phyloP scores from a whole-genome alignment of 2,329 filamentous ascomycete species.

The Eurotiales sp. region DNA sequence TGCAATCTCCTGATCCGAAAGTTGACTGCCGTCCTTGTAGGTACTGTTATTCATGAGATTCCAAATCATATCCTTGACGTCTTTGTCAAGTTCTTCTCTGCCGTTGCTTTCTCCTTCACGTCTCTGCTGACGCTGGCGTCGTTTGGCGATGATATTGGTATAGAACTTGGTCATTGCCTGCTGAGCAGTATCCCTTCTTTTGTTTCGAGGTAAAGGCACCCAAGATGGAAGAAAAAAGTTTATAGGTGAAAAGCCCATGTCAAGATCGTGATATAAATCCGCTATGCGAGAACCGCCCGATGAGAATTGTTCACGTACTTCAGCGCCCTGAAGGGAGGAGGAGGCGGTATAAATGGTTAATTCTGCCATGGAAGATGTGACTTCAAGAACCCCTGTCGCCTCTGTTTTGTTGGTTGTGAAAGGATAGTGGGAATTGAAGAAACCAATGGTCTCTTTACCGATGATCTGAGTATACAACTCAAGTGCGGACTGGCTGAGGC shows the following conservation, averaged over 20 bases:
- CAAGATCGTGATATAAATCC: constrained; percentile 79
- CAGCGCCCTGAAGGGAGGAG: constrained; percentile 77
- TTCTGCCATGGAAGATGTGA: constrained; percentile 73
- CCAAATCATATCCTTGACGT: constrained; percentile 78
- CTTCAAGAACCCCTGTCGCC: constrained; percentile 62
- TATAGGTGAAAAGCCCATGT: constrained; percentile 83
- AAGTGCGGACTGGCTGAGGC: constrained; percentile 59
- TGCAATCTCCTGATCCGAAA: constrained; percentile 82
- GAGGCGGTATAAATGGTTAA: constrained; percentile 89
- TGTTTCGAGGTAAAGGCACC: constrained; percentile 85
- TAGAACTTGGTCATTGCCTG: constrained; percentile 77
- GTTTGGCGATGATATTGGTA: constrained; percentile 73
- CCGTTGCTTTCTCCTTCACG: constrained; percentile 45
- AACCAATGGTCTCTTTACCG: constrained; percentile 67
- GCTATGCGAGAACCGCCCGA: constrained; percentile 67
- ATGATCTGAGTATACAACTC: constrained; percentile 75
- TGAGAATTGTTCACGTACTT: constrained; percentile 70
- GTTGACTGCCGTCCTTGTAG: constrained; percentile 75
- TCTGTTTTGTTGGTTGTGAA: constrained; percentile 59
- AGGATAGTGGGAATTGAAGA: constrained; percentile 61
- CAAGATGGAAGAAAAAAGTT: constrained; percentile 85
- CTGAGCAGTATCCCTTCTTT: constrained; percentile 74
- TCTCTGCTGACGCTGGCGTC: constrained; percentile 45
- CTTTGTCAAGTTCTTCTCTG: too few species aligned
- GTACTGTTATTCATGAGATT: constrained; percentile 73